These are phyloP conservation scores for Cyberlindnera misumaiensis DNA, from an alignment of 805 yeast genomes.

Conservation along the genomic window DNA sequence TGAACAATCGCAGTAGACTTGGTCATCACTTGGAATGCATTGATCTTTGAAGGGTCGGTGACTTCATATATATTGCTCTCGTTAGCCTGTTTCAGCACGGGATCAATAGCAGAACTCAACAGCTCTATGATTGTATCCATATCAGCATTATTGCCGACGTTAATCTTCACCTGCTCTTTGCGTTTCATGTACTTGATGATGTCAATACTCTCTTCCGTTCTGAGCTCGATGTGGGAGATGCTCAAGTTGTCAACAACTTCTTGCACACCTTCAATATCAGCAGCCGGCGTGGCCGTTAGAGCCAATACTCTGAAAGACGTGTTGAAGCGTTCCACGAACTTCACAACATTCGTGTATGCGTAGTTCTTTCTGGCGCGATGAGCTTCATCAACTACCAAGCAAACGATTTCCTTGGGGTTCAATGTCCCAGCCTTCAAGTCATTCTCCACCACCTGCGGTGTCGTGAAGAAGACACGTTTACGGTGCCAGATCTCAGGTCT, in stretches of 20 bases:
- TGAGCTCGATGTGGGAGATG: constrained; percentile 73
- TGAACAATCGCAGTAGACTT: constrained; percentile 51
- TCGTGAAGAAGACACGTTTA: constrained; percentile 80
- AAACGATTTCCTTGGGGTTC: constrained; percentile 66
- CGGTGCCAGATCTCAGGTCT: constrained; percentile 73
- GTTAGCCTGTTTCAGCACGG: constrained; percentile 57
- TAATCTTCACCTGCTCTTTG: constrained; percentile 53
- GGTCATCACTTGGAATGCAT: constrained; percentile 65
- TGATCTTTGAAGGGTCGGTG: constrained; percentile 59
- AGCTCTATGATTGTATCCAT: constrained; percentile 49
- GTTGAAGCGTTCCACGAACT: constrained; percentile 54
- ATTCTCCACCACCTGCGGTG: constrained; percentile 94
- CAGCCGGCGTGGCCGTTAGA: constrained; percentile 93
- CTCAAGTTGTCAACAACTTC: constrained; percentile 65
- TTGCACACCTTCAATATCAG: constrained; percentile 83
- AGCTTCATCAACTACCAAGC: constrained; percentile 90
- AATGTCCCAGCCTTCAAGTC: constrained; percentile 72
- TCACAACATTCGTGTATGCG: constrained; percentile 80
- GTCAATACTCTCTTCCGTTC: constrained; percentile 82
- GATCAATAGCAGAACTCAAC: constrained; percentile 58
- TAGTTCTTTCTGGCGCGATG: constrained; percentile 90
- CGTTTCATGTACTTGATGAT: constrained; percentile 70
- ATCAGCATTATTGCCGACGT: constrained; percentile 46
- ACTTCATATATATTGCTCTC: constrained; percentile 56
- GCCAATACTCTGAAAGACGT: constrained; percentile 73